Evolutionary conservation across 2,329 filamentous ascomycete genomes (phyloP), one percentile per base, ranked within the genome.

Genomic region (Colletotrichum higginsianum): DNA sequence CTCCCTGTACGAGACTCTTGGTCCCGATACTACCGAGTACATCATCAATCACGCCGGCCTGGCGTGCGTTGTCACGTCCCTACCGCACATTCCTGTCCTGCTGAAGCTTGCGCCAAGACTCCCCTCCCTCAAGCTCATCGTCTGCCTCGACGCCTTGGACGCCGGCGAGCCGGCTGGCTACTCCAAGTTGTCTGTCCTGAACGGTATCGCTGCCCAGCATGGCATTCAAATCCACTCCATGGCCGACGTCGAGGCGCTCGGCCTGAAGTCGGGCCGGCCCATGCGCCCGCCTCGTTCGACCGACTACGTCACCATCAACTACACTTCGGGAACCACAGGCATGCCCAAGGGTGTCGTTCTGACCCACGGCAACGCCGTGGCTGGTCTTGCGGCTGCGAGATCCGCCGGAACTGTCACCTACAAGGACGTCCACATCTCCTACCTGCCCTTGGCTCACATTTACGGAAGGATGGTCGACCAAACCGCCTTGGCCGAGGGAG

Each of bases 1-100:
- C 66, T 98, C 96, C 6, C 92, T 99, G 61, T 99, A 99, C 85
- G 96, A 98, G 82, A 98, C 96, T 15, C 89, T 99, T 6, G 96
- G 96, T 12, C 92, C 96, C 15, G 94, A 98, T 75, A 90, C 95
- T 2, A 95, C 94, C 68, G 95, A 98, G 84, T 98, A 94, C 84
- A 98, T 99, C 82, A 93, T 98, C 84, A 97, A 97, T 82, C 96
- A 98, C 81, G 90, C 94, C 66, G 88, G 91, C 73, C 85, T 98
- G 67, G 82, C 87, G 70, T 94, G 91, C 77, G 90, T 98, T 49
- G 91, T 93, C 74, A 92, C 93, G 70, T 95, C 93, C 38, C 85
- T 98, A 56, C 90, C 91, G 53, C 95, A 98, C 78, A 91, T 98
- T 64, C 91, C 94, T 2, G 89, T 91, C 18, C 88, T 98, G 66